phyloP scores from a whole-genome alignment of 1,139 yeast genomes.

The Candida tunisiensis region DNA sequence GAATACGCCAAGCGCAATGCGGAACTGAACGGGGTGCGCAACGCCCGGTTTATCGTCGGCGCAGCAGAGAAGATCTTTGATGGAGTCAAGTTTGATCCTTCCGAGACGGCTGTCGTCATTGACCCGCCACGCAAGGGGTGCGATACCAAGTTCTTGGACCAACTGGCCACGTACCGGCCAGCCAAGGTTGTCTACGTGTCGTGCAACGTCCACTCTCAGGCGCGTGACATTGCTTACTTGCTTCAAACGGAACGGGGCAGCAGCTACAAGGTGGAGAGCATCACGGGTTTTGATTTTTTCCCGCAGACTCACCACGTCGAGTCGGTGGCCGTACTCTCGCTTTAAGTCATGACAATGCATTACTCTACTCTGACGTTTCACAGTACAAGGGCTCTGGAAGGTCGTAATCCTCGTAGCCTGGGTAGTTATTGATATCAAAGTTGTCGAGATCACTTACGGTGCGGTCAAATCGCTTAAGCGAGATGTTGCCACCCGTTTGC shows the following conservation, averaged over 20 bases:
- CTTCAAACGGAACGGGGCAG: constrained; percentile 32
- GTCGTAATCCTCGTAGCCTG: not conserved
- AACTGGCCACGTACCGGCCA: constrained; percentile 68
- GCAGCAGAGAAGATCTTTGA: constrained; percentile 84
- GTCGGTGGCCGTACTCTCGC: constrained; percentile 64
- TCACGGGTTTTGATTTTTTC: constrained; percentile 91
- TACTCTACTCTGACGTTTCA: not conserved
- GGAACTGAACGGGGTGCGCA: constrained; percentile 47
- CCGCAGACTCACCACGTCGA: constrained; percentile 98
- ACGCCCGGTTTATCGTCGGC: constrained; percentile 77
- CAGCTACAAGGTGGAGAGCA: constrained; percentile 54
- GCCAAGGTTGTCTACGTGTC: constrained; percentile 81
- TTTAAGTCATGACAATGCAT: not conserved
- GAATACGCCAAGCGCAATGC: constrained; percentile 79
- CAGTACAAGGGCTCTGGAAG: not conserved
- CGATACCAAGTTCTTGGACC: constrained; percentile 73
- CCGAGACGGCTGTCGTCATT: constrained; percentile 71
- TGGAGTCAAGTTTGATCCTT: constrained; percentile 54
- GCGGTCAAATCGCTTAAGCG: constrained; percentile 1
- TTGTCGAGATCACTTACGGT: constrained; percentile 1
- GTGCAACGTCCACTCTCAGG: constrained; percentile 96
- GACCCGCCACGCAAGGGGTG: constrained; percentile 98
- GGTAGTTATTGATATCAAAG: constrained; percentile 1
- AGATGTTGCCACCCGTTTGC: constrained; percentile 4
- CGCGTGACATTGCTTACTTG: constrained; percentile 80